Evolutionary conservation across 2,329 filamentous ascomycete species (phyloP).

Genomic region (Cordyceps tenuipes): DNA sequence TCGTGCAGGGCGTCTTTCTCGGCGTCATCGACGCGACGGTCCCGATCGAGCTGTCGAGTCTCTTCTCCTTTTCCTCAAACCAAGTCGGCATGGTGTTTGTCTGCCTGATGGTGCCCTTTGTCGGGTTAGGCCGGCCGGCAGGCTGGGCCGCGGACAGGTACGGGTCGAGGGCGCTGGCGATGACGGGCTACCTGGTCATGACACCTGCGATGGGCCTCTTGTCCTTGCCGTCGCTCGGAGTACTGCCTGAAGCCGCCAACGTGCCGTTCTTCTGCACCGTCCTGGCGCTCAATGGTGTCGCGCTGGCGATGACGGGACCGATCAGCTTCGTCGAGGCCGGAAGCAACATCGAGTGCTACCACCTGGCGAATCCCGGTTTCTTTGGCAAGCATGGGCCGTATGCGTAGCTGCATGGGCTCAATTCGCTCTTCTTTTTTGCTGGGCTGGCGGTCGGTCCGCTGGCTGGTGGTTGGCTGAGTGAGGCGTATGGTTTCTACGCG

Average conservation of each 20-base stretch:
- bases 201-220: background rate
- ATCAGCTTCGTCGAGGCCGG: conserved; percentile 10
- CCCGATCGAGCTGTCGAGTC: background rate
- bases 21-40: background rate
- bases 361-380: conserved; percentile 10
- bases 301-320: background rate
- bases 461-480: background rate
- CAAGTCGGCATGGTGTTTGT: background rate
- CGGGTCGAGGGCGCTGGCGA: conserved; percentile 9
- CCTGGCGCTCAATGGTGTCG: conserved; percentile 2
- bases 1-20: background rate
- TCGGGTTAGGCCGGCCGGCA: conserved; percentile 1
- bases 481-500: background rate
- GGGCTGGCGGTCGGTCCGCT: conserved; percentile 11
- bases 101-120: background rate
- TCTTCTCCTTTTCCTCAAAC: background rate
- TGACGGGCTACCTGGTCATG: background rate
- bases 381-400: conserved; percentile 13
- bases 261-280: background rate
- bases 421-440: conserved; percentile 3
- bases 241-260: background rate
- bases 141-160: conserved; percentile 9
- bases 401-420: conserved; percentile 12
- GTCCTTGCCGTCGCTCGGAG: background rate
- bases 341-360: conserved; percentile 8